Evolutionary conservation across 2,329 filamentous ascomycete genomes (phyloP).

Genomic region (Nigrospora oryzae): DNA sequence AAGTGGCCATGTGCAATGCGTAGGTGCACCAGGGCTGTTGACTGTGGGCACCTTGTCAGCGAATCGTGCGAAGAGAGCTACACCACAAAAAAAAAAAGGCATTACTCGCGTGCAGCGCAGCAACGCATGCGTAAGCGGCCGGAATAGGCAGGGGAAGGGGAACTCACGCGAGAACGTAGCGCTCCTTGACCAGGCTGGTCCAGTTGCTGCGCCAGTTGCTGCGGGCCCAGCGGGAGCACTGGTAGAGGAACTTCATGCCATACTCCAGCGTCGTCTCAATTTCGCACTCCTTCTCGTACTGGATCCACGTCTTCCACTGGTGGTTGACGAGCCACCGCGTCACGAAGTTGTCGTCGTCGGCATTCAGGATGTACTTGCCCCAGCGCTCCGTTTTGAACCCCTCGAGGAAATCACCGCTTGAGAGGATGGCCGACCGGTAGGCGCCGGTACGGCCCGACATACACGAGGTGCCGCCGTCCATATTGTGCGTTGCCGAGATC

Average conservation of each 20-base stretch:
- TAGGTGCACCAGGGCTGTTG: constrained; percentile 92
- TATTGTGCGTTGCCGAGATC: constrained; percentile 88
- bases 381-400: constrained; percentile 89
- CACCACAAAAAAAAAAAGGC: constrained; percentile 1
- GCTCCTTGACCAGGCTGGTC: constrained; percentile 78
- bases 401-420: constrained; percentile 76
- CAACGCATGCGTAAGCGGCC: background rate
- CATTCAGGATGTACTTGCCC: constrained; percentile 83
- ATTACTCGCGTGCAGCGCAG: background rate
- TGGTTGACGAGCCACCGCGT: constrained; percentile 92
- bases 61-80: constrained; percentile 6
- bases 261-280: constrained; percentile 90
- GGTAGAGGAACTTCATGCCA: constrained; percentile 79
- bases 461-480: constrained; percentile 93
- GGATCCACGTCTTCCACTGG: constrained; percentile 89
- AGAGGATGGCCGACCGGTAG: constrained; percentile 81
- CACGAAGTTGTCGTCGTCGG: constrained; percentile 97
- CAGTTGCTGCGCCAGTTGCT: constrained; percentile 98
- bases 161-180: constrained; percentile 80
- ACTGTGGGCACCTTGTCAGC: constrained; percentile 33
- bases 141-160: background rate
- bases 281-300: constrained; percentile 86
- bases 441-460: constrained; percentile 91
- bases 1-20: constrained; percentile 83
- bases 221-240: constrained; percentile 89